These are phyloP conservation scores for Olyra latifolia DNA, from an alignment of 176 grass and related monocot genomes.

Conservation along the genomic window DNA sequence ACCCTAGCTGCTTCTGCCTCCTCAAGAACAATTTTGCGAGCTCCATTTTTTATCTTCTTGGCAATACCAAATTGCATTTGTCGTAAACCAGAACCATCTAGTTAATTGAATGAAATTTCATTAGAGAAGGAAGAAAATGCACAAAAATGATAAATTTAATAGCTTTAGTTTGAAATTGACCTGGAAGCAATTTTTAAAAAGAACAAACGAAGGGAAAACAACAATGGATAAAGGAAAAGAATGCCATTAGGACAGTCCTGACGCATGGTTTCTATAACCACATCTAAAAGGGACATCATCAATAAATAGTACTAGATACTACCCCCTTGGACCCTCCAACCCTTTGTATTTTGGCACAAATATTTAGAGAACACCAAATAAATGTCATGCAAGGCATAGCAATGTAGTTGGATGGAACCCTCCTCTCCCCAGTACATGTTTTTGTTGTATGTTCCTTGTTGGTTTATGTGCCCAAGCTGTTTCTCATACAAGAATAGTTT, in stretches of 20 bases:
- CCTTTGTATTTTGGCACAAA: neutral
- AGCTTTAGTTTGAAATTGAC: conserved; percentile 1
- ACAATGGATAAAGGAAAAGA: neutral
- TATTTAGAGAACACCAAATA: neutral
- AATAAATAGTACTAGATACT: too few relatives aligned
- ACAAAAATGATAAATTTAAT: conserved; percentile 15
- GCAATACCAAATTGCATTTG: conserved; percentile 83
- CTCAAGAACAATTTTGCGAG: conserved; percentile 90
- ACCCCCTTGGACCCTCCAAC: neutral
- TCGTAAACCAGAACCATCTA: conserved; percentile 56
- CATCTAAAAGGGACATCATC: too few relatives aligned
- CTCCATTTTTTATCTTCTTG: conserved; percentile 96
- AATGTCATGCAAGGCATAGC: neutral
- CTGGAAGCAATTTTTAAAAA: conserved; percentile 3
- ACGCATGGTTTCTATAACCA: too few relatives aligned
- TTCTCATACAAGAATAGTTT: too few relatives aligned
- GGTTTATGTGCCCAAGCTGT: too few relatives aligned
- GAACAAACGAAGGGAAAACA: conserved; percentile 9
- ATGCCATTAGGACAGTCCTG: neutral
- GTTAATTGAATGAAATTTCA: conserved; percentile 16
- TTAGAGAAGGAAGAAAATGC: conserved; percentile 25
- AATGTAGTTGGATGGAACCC: too few relatives aligned
- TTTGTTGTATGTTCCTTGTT: too few relatives aligned
- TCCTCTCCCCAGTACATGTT: too few relatives aligned
- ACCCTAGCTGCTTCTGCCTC: conserved; percentile 91